These are phyloP conservation scores for Epithemia pelagica DNA, from an alignment of 108 stramenopile species.

Conservation along the genomic window DNA sequence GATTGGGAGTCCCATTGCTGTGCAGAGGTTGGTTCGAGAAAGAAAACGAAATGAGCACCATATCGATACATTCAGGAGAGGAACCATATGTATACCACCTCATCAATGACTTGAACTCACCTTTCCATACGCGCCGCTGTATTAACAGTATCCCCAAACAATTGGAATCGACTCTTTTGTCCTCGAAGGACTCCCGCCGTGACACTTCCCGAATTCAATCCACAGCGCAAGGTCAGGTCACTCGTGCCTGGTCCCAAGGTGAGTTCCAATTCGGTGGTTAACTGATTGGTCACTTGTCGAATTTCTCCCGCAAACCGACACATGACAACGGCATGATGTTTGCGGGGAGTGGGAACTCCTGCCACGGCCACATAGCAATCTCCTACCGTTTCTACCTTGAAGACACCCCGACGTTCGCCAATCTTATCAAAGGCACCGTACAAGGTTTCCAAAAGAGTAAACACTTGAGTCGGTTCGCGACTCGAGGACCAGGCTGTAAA, in stretches of 20 bases:
- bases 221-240: slow-evolving; percentile 13
- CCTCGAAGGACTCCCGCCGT: slow-evolving; percentile 21
- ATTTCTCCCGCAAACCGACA: slow-evolving; percentile 7
- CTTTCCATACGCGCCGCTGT: slow-evolving; percentile 22
- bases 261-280: slow-evolving; percentile 1
- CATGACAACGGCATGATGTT: slow-evolving; percentile 17
- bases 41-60: no score
- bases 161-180: slow-evolving; percentile 15
- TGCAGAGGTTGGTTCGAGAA: no score
- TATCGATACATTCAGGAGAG: no score
- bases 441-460: slow-evolving; percentile 32
- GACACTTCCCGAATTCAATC: slow-evolving; percentile 15
- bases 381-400: slow-evolving; percentile 40
- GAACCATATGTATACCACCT: no score
- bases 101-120: no score
- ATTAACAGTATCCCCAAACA: slow-evolving; percentile 33
- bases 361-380: slow-evolving; percentile 1
- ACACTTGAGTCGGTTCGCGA: slow-evolving; percentile 26
- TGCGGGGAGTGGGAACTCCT: background rate
- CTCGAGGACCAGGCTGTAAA: slow-evolving; percentile 33
- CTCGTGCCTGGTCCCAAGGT: slow-evolving; percentile 8
- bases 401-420: slow-evolving; percentile 24
- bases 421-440: slow-evolving; percentile 32
- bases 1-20: slow-evolving; percentile 12
- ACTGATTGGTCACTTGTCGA: background rate